Evolutionary conservation across 306 rosid species (phyloP), one percentile per base, ranked within the genome.

Genomic region (Trifolium fragiferum): DNA sequence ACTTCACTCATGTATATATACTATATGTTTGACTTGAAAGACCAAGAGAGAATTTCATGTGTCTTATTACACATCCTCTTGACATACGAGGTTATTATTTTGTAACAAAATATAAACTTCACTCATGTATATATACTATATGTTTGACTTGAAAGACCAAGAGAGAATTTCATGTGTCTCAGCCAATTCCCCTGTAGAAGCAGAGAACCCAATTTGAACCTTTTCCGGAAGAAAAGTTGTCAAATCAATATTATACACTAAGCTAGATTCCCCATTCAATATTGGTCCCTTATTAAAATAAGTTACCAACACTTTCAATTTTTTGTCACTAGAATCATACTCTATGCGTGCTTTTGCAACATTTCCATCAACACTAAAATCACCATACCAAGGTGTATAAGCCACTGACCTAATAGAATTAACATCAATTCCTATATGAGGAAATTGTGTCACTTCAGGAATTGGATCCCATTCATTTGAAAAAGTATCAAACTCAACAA

Each of bases 401-500:
- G 2, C 46, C 7, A 54, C 55, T 4, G 76, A 77, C 18, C 9
- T 49, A 4, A 53, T 76, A 18, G 57, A 25, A 41, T 84, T 81
- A 7, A 87, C 37, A 46, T 86, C 68, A 30, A 90, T 86, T 40
- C 96, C 90, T 1, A 86, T 41, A 47, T 90, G 96, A 47, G 76
- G 35, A 14, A 43, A 3, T 0, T 38, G 59, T 5, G 51, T 70
- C 15, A 2, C 8, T 27, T 27, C 32, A 40, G 23, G 66, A 66
- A 2, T 3, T 2, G 90, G 82, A 78, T 87, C 96, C 90, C 96
- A 90, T 8, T 0, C 19, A 18, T 86, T 65, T 3, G 51, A 2
- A 2, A 19, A 66, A 58, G 84, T 82, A 64, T 90, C 96, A n/a
- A 90, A 66, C 66, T 90, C 92, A 13, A 90, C 87, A 0, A 87